Conservation (phyloP, 805 yeast genomes). For the Ascoidea asiatica region DNA sequence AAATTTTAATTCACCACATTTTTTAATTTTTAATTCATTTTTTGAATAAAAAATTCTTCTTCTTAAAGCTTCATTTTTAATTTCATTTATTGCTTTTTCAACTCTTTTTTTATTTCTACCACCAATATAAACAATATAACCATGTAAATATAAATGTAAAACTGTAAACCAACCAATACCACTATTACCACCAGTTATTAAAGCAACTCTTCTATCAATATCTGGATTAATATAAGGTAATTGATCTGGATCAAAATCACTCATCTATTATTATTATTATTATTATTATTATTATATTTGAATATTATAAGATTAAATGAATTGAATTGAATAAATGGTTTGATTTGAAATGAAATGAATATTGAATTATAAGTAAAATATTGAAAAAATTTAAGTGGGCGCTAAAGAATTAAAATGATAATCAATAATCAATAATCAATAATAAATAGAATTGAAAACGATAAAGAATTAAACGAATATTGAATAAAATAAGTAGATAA, state of each 20-base stretch:
- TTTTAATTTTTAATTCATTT: conserved; percentile 13
- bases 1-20: conserved; percentile 36
- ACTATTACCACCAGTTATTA: conserved; percentile 71
- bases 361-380: too few species aligned
- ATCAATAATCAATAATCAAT: too few species aligned
- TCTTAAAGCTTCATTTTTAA: conserved; percentile 37
- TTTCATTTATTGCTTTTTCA: conserved; percentile 38
- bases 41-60: conserved; percentile 12
- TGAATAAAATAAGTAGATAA: too few species aligned
- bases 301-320: too few species aligned
- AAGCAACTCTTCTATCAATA: conserved; percentile 43
- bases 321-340: too few species aligned
- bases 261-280: too few species aligned
- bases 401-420: too few species aligned
- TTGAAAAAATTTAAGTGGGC: too few species aligned
- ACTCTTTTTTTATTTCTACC: conserved; percentile 52
- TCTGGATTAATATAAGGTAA: conserved; percentile 48
- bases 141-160: conserved; percentile 66
- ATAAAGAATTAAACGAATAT: too few species aligned
- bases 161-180: conserved; percentile 75
- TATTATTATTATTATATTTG: too few species aligned
- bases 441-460: too few species aligned
- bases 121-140: conserved; percentile 60
- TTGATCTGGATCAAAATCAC: conserved; percentile 28
- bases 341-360: too few species aligned